These are phyloP conservation scores for Candida tetrigidarum DNA, from an alignment of 1,139 yeast species.

Conservation along the genomic window DNA sequence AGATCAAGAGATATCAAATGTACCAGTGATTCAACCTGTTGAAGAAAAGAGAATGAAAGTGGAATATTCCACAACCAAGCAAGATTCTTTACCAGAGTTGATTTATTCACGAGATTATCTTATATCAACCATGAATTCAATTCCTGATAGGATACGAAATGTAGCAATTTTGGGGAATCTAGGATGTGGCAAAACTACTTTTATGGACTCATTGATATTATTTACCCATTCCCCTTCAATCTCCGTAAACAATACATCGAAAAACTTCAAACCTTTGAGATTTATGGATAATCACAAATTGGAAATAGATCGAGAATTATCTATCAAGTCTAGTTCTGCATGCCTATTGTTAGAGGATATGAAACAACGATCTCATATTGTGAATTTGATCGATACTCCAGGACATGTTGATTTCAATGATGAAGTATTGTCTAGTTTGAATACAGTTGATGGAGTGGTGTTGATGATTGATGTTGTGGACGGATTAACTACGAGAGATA, in stretches of 20 bases:
- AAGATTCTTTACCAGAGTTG: constrained; percentile 56
- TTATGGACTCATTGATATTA: constrained; percentile 68
- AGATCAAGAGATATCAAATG: constrained; percentile 25
- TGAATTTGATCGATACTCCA: constrained; percentile 83
- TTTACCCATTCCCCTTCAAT: constrained; percentile 58
- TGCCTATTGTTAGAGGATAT: constrained; percentile 63
- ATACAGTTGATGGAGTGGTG: constrained; percentile 66
- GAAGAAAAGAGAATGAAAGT: constrained; percentile 47
- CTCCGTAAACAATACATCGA: constrained; percentile 28
- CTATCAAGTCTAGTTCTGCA: constrained; percentile 67
- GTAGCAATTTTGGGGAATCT: constrained; percentile 82
- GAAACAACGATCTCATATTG: constrained; percentile 56
- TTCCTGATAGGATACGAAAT: constrained; percentile 75
- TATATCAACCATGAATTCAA: constrained; percentile 41
- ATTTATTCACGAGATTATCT: constrained; percentile 68
- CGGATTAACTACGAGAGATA: constrained; percentile 66
- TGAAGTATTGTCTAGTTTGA: constrained; percentile 63
- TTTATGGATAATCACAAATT: constrained; percentile 73
- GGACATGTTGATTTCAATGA: constrained; percentile 88
- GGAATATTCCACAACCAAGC: constrained; percentile 31
- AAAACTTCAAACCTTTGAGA: constrained; percentile 49
- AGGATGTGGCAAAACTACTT: constrained; percentile 87
- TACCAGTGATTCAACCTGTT: constrained; percentile 71
- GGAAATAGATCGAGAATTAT: constrained; percentile 72
- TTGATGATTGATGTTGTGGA: constrained; percentile 86